Percentiles rank a stretch among this genome's conserved stretches.
phyloP scores from a whole-genome alignment of 805 yeast genomes.

The Ogataea salicorniae region DNA sequence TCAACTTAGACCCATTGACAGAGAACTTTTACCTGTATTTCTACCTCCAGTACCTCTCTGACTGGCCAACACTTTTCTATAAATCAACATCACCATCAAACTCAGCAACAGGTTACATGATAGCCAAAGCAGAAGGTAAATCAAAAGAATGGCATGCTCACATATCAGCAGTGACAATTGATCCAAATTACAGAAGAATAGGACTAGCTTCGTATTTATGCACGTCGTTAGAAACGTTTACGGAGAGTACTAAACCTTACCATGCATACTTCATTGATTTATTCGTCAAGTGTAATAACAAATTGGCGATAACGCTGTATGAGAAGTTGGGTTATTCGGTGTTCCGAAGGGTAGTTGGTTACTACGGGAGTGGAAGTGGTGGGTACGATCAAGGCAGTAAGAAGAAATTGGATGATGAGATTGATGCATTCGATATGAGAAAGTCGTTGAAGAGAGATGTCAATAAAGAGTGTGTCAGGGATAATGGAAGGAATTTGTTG shows the following conservation, averaged over 20 bases:
- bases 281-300: slow-evolving; percentile 84
- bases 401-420: slow-evolving; percentile 51
- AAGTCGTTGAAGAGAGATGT: slow-evolving; percentile 55
- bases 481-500: slow-evolving; percentile 53
- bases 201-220: slow-evolving; percentile 84
- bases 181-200: slow-evolving; percentile 73
- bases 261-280: slow-evolving; percentile 82
- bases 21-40: slow-evolving; percentile 86
- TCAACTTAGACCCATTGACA: slow-evolving; percentile 84
- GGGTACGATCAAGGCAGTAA: slow-evolving; percentile 20
- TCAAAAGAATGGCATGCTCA: slow-evolving; percentile 92
- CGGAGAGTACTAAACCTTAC: slow-evolving; percentile 62
- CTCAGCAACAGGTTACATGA: slow-evolving; percentile 67
- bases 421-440: slow-evolving; percentile 89
- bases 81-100: slow-evolving; percentile 43
- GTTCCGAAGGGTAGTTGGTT: slow-evolving; percentile 82
- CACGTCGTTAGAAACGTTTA: slow-evolving; percentile 62
- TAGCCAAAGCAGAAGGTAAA: slow-evolving; percentile 94
- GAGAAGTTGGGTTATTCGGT: slow-evolving; percentile 83
- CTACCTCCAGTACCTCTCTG: slow-evolving; percentile 73
- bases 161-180: slow-evolving; percentile 91
- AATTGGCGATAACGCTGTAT: slow-evolving; percentile 73
- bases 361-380: slow-evolving; percentile 58
- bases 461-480: slow-evolving; percentile 47
- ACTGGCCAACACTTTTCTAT: slow-evolving; percentile 89